Percentiles rank a stretch among this genome's conserved stretches.
Conservation (phyloP, 2,329 filamentous ascomycete genomes). For the Graphiopsis chlorocephala region DNA sequence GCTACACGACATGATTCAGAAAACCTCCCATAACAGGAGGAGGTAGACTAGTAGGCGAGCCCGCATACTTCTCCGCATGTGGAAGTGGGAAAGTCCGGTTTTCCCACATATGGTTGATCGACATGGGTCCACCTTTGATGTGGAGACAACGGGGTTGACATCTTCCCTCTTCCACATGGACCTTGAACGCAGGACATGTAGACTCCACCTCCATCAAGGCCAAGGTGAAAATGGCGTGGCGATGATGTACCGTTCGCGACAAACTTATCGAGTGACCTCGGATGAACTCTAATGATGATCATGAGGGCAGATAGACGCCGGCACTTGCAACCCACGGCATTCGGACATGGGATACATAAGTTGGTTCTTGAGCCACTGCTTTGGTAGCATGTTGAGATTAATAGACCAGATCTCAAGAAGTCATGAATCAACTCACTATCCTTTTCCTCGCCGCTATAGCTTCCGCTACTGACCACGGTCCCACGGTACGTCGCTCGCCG, state of each 20-base stretch:
- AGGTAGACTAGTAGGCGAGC: not conserved
- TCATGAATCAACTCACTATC: not conserved
- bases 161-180: too few relatives aligned
- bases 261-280: not conserved
- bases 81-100: not conserved
- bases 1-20: not conserved
- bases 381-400: not conserved
- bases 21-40: not conserved
- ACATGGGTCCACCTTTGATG: not conserved
- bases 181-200: not conserved
- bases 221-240: not conserved
- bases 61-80: not conserved
- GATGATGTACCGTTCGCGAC: not conserved
- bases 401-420: not conserved
- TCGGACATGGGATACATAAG: not conserved
- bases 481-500: not conserved
- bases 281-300: not conserved
- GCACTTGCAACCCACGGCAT: not conserved
- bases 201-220: not conserved
- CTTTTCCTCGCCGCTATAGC: not conserved
- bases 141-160: not conserved
- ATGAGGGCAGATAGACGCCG: not conserved
- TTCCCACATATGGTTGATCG: not conserved
- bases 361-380: not conserved
- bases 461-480: not conserved